Evolutionary conservation across 129 eudicot genomes (phyloP).

Genomic region (Smallanthus sonchifolius): DNA sequence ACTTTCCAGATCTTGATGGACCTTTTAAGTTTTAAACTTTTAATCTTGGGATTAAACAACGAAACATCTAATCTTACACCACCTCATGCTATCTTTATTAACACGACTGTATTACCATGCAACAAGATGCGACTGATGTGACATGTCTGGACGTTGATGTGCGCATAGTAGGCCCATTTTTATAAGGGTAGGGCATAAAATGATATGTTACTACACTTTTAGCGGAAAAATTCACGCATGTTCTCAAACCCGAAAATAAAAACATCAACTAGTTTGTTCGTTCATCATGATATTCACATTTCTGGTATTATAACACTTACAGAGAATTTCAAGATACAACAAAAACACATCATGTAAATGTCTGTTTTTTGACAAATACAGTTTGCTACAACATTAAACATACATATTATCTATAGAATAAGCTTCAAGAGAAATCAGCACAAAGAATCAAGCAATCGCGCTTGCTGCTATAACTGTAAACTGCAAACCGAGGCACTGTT

Average conservation of each 20-base stretch:
- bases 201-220: not conserved
- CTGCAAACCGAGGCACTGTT: conserved; percentile 21
- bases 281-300: conserved; percentile 34
- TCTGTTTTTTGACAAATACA: conserved; percentile 16
- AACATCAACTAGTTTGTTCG: not conserved
- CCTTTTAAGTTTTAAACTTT: too few species aligned
- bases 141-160: too few species aligned
- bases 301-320: conserved; percentile 18
- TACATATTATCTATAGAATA: conserved; percentile 21
- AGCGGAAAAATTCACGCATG: not conserved
- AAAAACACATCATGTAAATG: conserved; percentile 12
- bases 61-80: too few species aligned
- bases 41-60: too few species aligned
- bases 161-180: too few species aligned
- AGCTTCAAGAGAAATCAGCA: conserved; percentile 29
- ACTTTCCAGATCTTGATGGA: too few species aligned
- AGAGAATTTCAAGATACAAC: conserved; percentile 5
- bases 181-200: not conserved
- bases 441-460: conserved; percentile 26
- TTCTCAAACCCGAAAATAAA: not conserved
- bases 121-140: too few species aligned
- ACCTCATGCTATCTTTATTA: too few species aligned
- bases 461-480: conserved; percentile 9
- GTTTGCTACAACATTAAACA: conserved; percentile 19
- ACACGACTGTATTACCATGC: too few species aligned